Base-by-base conservation (phyloP, 306 rosid genomes). In the Cucurbita maxima region DNA sequence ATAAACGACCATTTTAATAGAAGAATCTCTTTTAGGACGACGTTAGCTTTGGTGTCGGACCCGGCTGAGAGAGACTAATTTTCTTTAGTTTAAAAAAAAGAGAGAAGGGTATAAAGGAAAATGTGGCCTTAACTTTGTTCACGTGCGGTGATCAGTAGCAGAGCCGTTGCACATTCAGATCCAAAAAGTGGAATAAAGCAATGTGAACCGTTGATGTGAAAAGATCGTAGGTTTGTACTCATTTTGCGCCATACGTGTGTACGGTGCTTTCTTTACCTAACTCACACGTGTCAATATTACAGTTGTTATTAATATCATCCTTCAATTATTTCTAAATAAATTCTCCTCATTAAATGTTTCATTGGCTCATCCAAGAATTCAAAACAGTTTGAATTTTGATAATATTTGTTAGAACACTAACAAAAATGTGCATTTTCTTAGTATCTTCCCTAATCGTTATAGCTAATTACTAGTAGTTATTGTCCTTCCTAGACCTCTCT, bases 1-100 rank as follows among this genome's bases (percentile, higher is more conserved):
- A 58, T 57, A 71, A 67, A 79, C 63, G 58, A 79, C 80, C 30
- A 55, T 66, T 71, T 82, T 63, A 14, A 47, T 34, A 30, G 58
- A 70, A 68, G 68, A 69, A 67, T 69, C 66, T 59, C 7, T 30
- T 66, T 15, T 38, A 50, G 16, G 73, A 40, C 54, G 1, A 61
- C 60, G 76, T 58, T 58, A 5, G 66, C 38, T 52, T 54, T 20
- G 67, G 7, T 44, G 63, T 57, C 63, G 71, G 9, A 20, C 67
- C 52, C 64, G 22, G 10, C 30, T 25, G 15, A 44, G n/a, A 41
- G 40, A 34, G 53, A 13, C 9, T 5, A 45, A 4, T 47, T 69
- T 47, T 47, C 3, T 69, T 69, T 25, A 6, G 13, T 20, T n/a
- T 43, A 66, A 52, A 70, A 69, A 70, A 14, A n/a, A n/a, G n/a